phyloP scores from a whole-genome alignment of 495 filamentous ascomycete genomes.

The Tuber indicum region DNA sequence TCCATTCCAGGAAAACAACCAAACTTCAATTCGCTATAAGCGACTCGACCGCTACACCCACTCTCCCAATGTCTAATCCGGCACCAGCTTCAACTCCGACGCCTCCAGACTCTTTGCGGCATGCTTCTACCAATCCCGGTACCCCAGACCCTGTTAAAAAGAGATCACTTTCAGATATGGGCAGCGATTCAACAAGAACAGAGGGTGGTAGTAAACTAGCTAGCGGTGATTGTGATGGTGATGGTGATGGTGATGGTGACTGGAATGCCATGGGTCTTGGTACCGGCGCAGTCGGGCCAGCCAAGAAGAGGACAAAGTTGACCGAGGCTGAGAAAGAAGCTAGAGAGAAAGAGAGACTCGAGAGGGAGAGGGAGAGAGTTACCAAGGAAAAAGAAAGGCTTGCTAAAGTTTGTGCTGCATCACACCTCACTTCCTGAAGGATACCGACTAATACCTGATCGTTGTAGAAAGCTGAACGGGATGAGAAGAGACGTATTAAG shows the following conservation, averaged over 20 bases:
- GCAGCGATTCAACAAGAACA: not conserved
- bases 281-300: conserved; percentile 10
- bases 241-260: conserved; percentile 18
- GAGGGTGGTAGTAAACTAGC: not conserved
- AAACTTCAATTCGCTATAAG: not conserved
- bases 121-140: not conserved
- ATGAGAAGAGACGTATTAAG: conserved; percentile 48
- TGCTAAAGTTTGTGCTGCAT: conserved; percentile 41
- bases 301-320: conserved; percentile 52
- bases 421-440: conserved; percentile 40
- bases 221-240: conserved; percentile 10
- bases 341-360: conserved; percentile 46
- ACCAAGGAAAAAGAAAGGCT: conserved; percentile 51
- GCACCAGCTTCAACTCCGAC: not conserved
- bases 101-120: not conserved
- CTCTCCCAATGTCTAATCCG: not conserved
- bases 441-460: conserved; percentile 45
- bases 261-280: conserved; percentile 4
- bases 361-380: conserved; percentile 45
- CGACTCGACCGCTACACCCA: not conserved
- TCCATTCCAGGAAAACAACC: not conserved
- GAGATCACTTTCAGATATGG: not conserved
- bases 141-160: not conserved
- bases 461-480: conserved; percentile 45
- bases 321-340: conserved; percentile 52